Evolutionary conservation across 495 filamentous ascomycete genomes (phyloP), one percentile per base, ranked within the genome.

Genomic region (Podospora appendiculata): DNA sequence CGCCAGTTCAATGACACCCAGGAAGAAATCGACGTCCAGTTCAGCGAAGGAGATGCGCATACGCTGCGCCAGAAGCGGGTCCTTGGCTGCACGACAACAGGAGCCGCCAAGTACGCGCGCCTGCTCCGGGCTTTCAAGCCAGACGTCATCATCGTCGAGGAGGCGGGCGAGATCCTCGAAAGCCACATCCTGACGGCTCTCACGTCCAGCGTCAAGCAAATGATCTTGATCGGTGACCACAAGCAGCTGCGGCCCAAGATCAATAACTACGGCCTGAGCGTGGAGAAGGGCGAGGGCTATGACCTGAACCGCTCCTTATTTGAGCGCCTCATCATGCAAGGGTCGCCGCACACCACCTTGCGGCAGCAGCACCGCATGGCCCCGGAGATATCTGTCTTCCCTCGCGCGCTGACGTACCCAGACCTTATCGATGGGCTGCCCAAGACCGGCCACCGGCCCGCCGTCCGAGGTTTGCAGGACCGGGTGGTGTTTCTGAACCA

Each of bases 151-250:
- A 58, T 92, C 0, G 78, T 89, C 0, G 88, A 93, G 60, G 88
- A 93, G 58, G 87, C 87, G 4, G 87, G 88, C 7, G 88, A 93
- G 57, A 86, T 90, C 19, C 64, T 90, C 1, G 88, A 93, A 58
- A 78, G 73, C 18, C 72, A 91, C 58, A 71, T 90, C 36, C 62
- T 91, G 0, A 83, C 86, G 0, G 79, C 85, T 0, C 58, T 93
- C 25, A 62, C 69, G 0, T 64, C 78, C 0, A 63, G 74, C 0
- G 84, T 83, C 10, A 78, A 88, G 56, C 85, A 90, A 34, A 58
- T 88, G 3, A 71, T 89, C 8, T 63, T 90, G 10, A 90, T 90
- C 36, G 88, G 88, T 3, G 88, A 93, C 54, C 86, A 91, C 56
- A 76, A 84, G 55, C 88, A 93, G 51, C 73, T 93, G 4, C 75